Evolutionary conservation across 768 basidiomycete species (phyloP), one percentile per base, ranked within the genome.

Genomic region (Trichaptum fuscoviolaceum): DNA sequence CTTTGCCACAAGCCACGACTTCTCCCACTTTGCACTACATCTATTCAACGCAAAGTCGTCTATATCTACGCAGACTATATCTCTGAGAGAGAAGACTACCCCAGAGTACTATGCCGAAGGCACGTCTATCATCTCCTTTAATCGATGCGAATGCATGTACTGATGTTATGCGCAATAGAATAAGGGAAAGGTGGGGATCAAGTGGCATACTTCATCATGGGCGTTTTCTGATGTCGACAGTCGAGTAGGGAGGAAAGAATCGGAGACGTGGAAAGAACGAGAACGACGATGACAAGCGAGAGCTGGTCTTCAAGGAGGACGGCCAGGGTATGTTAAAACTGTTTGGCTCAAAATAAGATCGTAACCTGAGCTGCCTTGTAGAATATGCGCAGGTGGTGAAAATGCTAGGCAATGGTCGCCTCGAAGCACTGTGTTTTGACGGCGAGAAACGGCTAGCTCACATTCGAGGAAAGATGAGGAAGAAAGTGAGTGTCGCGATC

Each of bases 261-360:
- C 87, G 96, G 81, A 87, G 97, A 86, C 86, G 97, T 81, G 97
- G 97, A 85, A 99, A 99, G 87, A 99, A 98, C 80, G 96, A 99
- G 83, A 97, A 96, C 81, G 97, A 99, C 65, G 92, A 93, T 72
- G 93, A 97, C 82, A 99, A 98, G 84, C 92, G 97, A 72, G 97
- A 99, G 78, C 86, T 99, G 66, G 95, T 98, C 57, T 99, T 99
- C 84, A 91, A 93, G 73, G 96, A 99, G 78, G 97, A 99, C 74
- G 96, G 96, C 7, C 97, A 99, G 79, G 82, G 83, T 83, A 58
- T 66, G 78, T 76, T 24, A 61, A 34, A 61, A 7, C 9, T 61
- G 9, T 18, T 27, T 25, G 30, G 26, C 26, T 24, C 23, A 12
- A 52, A 30, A 61, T 61, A 2, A 6, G 23, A 12, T 23, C 59